phyloP scores from a whole-genome alignment of 306 rosid genomes.

The Arachis hypogaea region DNA sequence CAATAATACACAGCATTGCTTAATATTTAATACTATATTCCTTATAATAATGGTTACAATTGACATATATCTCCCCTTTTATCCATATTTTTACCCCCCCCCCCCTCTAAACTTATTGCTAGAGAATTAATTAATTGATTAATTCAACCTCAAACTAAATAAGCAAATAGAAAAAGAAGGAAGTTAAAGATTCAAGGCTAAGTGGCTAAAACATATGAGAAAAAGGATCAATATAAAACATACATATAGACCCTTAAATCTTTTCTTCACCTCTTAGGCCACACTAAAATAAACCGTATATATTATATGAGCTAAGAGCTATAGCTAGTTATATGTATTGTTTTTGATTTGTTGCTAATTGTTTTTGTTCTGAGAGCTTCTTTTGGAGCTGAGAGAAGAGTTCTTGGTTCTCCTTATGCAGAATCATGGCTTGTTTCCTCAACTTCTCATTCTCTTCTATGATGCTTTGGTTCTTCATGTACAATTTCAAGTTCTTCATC shows the following conservation, averaged over 20 bases:
- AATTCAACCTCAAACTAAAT: conserved; percentile 30
- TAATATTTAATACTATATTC: conserved; percentile 19
- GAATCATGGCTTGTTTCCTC: conserved; percentile 76
- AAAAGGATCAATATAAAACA: conserved; percentile 24
- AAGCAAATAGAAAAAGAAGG: conserved; percentile 7
- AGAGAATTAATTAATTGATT: conserved; percentile 37
- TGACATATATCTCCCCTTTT: conserved; percentile 33
- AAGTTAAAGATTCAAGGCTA: conserved; percentile 35
- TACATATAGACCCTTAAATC: conserved; percentile 27
- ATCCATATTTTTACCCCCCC: conserved; percentile 19
- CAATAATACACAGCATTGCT: conserved; percentile 18
- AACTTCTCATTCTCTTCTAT: conserved; percentile 83
- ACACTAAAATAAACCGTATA: conserved; percentile 30
- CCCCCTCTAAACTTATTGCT: conserved; percentile 38
- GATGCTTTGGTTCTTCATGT: conserved; percentile 72
- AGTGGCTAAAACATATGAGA: conserved; percentile 10
- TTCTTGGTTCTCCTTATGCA: conserved; percentile 77
- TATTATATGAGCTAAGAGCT: too few species aligned
- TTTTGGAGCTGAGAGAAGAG: conserved; percentile 69
- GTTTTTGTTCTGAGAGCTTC: conserved; percentile 46
- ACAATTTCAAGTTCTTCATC: conserved; percentile 77
- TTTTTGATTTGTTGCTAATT: too few species aligned
- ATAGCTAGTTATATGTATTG: too few species aligned
- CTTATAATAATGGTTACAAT: conserved; percentile 45
- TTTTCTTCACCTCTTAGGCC: conserved; percentile 25